A percentile compares a stretch with the other conserved stretches of the same genome.
Conservation (phyloP, 129 eudicot species). For the Helianthus tuberosus region DNA sequence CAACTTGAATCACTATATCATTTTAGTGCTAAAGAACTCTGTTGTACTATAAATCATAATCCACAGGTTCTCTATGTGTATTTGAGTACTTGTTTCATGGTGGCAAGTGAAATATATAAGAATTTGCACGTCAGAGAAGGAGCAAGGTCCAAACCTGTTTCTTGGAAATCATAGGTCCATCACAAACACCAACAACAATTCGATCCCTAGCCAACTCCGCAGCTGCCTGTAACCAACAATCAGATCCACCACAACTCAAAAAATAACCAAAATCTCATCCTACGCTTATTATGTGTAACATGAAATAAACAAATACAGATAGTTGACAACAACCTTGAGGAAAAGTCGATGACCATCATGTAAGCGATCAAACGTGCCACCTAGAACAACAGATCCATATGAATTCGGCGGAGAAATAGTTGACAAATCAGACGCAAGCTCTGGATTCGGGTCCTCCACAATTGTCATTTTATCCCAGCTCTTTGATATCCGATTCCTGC, state of each 20-base stretch:
- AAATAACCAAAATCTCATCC: background rate
- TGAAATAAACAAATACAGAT: slow-evolving; percentile 6
- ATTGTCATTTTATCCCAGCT: slow-evolving; percentile 33
- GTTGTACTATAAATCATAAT: too few species aligned
- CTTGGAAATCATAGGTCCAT: slow-evolving; percentile 82
- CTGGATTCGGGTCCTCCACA: slow-evolving; percentile 30
- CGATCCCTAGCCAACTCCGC: slow-evolving; percentile 75
- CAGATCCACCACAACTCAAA: slow-evolving; percentile 21
- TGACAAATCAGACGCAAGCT: slow-evolving; percentile 22
- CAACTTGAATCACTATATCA: too few species aligned
- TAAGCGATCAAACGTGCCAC: slow-evolving; percentile 93
- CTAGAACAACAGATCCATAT: slow-evolving; percentile 70
- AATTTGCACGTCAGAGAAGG: background rate
- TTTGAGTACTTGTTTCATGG: background rate
- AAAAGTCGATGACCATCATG: slow-evolving; percentile 93
- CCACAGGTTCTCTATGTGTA: too few species aligned
- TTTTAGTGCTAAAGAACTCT: too few species aligned
- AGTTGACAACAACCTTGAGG: slow-evolving; percentile 55
- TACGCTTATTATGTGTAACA: background rate
- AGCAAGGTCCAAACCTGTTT: slow-evolving; percentile 56
- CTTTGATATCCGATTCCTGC: background rate
- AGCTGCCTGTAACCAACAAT: slow-evolving; percentile 59
- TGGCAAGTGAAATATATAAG: background rate
- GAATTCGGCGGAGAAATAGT: slow-evolving; percentile 62
- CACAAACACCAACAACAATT: slow-evolving; percentile 85